Conservation (phyloP, 331 rosid species). For the Pyracantha coccinea region DNA sequence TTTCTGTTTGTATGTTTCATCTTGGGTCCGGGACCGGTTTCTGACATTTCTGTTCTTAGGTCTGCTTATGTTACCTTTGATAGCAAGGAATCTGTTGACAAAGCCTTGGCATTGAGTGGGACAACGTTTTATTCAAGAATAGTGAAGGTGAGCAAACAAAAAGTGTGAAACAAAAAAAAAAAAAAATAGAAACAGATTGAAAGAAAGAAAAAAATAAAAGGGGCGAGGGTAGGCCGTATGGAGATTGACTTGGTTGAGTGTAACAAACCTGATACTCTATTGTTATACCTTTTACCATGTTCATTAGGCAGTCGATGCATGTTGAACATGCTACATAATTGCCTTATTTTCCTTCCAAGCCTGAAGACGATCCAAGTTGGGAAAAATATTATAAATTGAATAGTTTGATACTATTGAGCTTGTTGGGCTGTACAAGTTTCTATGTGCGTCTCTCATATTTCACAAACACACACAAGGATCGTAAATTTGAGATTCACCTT, state of each 20-base stretch:
- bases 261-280: not conserved
- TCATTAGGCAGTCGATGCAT: not conserved
- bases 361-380: not conserved
- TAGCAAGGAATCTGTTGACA: constrained; percentile 21
- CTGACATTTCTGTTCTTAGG: constrained; percentile 1
- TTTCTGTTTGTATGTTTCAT: not conserved
- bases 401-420: not conserved
- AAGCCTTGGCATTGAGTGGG: constrained; percentile 21
- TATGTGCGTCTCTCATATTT: not conserved
- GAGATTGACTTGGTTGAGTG: not conserved
- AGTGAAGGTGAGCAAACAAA: constrained; percentile 13
- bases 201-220: not conserved
- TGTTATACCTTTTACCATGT: not conserved
- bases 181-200: not conserved
- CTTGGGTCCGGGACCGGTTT: not conserved
- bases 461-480: not conserved
- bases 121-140: constrained; percentile 14
- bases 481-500: not conserved
- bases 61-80: constrained; percentile 23
- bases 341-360: not conserved
- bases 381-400: not conserved
- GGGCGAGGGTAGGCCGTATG: not conserved
- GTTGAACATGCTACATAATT: not conserved
- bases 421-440: not conserved
- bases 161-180: not conserved